These are phyloP conservation scores for Coniferiporia weirii DNA, from an alignment of 1,284 basidiomycete genomes.

Conservation along the genomic window DNA sequence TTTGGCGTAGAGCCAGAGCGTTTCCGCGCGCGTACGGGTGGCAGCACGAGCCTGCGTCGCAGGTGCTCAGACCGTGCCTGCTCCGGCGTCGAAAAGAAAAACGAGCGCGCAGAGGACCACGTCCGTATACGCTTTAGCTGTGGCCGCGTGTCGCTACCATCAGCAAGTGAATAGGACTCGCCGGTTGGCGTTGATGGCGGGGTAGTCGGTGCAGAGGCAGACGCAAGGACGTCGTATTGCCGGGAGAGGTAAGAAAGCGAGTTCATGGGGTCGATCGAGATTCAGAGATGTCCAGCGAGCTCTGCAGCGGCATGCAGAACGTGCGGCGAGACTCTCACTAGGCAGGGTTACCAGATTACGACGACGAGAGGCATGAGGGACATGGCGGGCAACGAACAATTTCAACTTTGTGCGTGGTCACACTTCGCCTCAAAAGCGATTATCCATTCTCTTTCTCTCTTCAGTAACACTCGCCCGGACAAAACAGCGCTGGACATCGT, in stretches of 20 bases:
- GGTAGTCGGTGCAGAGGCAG: conserved; percentile 32
- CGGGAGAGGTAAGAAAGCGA: conserved; percentile 64
- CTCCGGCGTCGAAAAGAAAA: conserved; percentile 35
- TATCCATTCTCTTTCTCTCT: too few relatives aligned
- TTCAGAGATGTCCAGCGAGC: neutral
- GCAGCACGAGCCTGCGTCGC: conserved; percentile 23
- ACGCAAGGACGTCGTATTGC: conserved; percentile 59
- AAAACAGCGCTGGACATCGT: too few relatives aligned
- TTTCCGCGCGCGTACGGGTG: conserved; percentile 18
- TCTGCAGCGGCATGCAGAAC: too few relatives aligned
- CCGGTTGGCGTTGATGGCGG: conserved; percentile 19
- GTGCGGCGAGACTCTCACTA: neutral
- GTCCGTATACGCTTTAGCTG: conserved; percentile 44
- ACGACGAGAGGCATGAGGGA: neutral
- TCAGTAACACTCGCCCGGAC: too few relatives aligned
- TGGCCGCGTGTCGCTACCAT: conserved; percentile 29
- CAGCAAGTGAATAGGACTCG: neutral
- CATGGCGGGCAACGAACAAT: too few relatives aligned
- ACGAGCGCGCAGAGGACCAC: conserved; percentile 51
- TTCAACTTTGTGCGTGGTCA: too few relatives aligned
- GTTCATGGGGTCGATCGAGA: conserved; percentile 44
- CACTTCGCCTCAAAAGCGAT: too few relatives aligned
- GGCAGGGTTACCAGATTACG: neutral
- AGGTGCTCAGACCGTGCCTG: conserved; percentile 34
- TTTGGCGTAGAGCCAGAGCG: conserved; percentile 14